phyloP scores from a whole-genome alignment of 1,139 yeast genomes.

The Hansenula anomala region DNA sequence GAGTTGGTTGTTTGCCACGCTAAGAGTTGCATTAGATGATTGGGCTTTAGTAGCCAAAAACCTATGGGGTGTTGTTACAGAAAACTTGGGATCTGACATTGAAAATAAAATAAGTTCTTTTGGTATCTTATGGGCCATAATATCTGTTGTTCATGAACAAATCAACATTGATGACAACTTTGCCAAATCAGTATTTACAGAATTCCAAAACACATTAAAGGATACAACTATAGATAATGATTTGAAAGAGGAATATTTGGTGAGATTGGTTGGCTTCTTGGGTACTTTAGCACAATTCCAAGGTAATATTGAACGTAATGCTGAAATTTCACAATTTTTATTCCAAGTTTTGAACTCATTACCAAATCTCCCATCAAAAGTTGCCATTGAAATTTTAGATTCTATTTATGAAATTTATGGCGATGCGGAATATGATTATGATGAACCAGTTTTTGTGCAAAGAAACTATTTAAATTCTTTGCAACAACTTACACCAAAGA shows the following conservation, averaged over 20 bases:
- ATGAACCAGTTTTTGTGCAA: constrained; percentile 59
- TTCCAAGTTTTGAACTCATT: constrained; percentile 26
- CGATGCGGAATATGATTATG: constrained; percentile 67
- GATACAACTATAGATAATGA: constrained; percentile 20
- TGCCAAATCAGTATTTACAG: constrained; percentile 14
- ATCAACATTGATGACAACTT: background rate
- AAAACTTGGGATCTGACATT: constrained; percentile 26
- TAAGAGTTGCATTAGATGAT: constrained; percentile 21
- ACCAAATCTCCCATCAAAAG: constrained; percentile 25
- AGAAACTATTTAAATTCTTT: constrained; percentile 45
- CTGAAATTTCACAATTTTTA: constrained; percentile 42
- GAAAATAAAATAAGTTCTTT: constrained; percentile 43
- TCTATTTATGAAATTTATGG: constrained; percentile 74
- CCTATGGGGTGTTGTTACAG: constrained; percentile 34
- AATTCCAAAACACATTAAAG: constrained; percentile 19
- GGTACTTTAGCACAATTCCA: constrained; percentile 49
- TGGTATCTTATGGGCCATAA: constrained; percentile 59
- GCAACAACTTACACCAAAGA: constrained; percentile 37
- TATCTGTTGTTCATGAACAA: constrained; percentile 37
- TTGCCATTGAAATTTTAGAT: constrained; percentile 59
- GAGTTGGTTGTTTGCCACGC: constrained; percentile 43
- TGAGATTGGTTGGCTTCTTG: constrained; percentile 41
- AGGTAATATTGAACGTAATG: constrained; percentile 42
- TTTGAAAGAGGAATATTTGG: constrained; percentile 17
- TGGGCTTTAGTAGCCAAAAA: constrained; percentile 32